These are phyloP conservation scores for Tolypocladium amazonense DNA, from an alignment of 2,329 filamentous ascomycete species.

Conservation along the genomic window DNA sequence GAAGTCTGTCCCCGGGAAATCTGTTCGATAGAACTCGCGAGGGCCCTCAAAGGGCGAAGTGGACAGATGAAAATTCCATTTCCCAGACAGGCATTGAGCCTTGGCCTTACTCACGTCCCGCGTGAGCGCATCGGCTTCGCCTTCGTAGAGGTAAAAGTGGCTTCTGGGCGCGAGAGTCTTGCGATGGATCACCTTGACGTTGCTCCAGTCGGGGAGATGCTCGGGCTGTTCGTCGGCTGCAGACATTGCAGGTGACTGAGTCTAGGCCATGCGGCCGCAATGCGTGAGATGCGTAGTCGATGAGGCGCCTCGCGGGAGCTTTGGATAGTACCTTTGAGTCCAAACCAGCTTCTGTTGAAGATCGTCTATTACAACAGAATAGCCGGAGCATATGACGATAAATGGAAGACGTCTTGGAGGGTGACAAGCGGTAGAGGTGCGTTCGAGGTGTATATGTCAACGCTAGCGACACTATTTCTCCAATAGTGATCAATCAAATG, in stretches of 20 bases:
- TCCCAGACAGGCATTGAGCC: slow-evolving; percentile 36
- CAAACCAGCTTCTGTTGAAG: background rate
- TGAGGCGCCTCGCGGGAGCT: background rate
- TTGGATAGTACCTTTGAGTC: background rate
- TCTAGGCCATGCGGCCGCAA: background rate
- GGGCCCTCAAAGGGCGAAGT: slow-evolving; percentile 35
- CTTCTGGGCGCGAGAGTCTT: slow-evolving; percentile 47
- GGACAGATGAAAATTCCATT: slow-evolving; percentile 42
- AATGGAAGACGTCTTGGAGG: background rate
- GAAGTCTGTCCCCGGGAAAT: slow-evolving; percentile 22
- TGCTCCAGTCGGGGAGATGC: slow-evolving; percentile 46
- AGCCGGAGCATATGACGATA: background rate
- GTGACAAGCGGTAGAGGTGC: background rate
- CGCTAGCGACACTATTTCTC: background rate
- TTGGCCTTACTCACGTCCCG: slow-evolving; percentile 27
- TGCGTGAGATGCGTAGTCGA: background rate
- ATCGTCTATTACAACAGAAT: background rate
- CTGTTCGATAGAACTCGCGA: slow-evolving; percentile 23
- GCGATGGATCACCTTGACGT: slow-evolving; percentile 47
- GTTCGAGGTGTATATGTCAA: no score
- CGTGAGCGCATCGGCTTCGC: slow-evolving; percentile 35
- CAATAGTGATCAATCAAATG: background rate
- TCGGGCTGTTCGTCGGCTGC: background rate
- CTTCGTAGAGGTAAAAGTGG: slow-evolving; percentile 43
- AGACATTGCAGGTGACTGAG: background rate